Base-by-base conservation (phyloP, 2,329 filamentous ascomycete species). In the Fusarium sp. region DNA sequence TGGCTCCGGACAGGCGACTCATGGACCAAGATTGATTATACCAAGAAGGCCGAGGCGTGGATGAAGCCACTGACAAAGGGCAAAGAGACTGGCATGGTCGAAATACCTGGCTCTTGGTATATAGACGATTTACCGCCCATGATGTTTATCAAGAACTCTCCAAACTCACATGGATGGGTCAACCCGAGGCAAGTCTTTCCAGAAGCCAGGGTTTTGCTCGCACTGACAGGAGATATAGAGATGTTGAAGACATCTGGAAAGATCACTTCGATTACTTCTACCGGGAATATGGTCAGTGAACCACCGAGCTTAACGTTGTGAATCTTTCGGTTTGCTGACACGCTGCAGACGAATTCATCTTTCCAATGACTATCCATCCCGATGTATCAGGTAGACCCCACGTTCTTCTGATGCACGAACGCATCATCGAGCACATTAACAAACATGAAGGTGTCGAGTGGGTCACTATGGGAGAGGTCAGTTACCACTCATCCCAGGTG, bases 291-390 rank as follows among this genome's bases (percentile, higher is more conserved):
- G 57, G 57, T 54, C 7, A 60, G 45, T 20, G 2, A 6, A 14
- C 12, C 6, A 18, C 4, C 9, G 20, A 8, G 14, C 3, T 17
- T 22, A 10, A 17, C 4, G 7, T 1, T 18, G 13, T 5, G 17
- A 5, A 24, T 41, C 1, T 30, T 9, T 35, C 13, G 3, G 8
- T n/a, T 8, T 2, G 5, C 47, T 41, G 26, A 60, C 6, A 14
- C 4, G 12, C 8, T 26, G 3, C 22, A 60, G 57, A 60, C 17
- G 57, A 60, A 12, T 60, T 60, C 17, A 60, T 60, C 26, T 60
- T 92, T 77, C 92, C 93, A 0, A 92, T 94, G 83, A 94, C 92
- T 1, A 92, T 94, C 45, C 92, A 94, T 80, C 92, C 92, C 0
- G 92, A 94, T 78, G 91, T 92, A 0, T 91, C 88, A 13, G 93